Conservation (phyloP, 805 yeast species). For the Candida lessepsii region DNA sequence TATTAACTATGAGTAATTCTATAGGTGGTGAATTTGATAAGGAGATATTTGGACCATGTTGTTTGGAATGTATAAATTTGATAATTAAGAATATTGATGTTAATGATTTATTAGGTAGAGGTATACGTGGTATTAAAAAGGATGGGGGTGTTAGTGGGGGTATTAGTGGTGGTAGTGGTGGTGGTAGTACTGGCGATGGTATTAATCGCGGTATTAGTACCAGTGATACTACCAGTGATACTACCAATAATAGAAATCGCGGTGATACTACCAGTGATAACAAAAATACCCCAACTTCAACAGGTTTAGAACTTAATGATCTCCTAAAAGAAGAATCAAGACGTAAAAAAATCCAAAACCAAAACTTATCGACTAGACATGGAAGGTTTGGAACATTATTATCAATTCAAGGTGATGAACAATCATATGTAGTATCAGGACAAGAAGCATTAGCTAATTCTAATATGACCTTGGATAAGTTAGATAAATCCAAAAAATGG, state of each 20-base stretch:
- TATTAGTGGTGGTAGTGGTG: background rate
- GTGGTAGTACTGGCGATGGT: too few relatives aligned
- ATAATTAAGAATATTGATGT: conserved; percentile 57
- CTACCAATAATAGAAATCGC: too few relatives aligned
- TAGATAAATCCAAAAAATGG: conserved; percentile 74
- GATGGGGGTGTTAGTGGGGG: background rate
- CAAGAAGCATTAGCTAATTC: conserved; percentile 58
- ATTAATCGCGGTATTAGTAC: too few relatives aligned
- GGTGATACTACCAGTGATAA: background rate
- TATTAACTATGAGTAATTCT: conserved; percentile 69
- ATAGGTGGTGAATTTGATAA: conserved; percentile 64
- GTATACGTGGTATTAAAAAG: conserved; percentile 2
- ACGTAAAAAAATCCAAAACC: conserved; percentile 47
- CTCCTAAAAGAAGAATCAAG: conserved; percentile 62
- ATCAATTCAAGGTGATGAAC: conserved; percentile 62
- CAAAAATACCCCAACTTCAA: conserved; percentile 2
- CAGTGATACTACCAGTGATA: background rate
- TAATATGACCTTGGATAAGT: conserved; percentile 53
- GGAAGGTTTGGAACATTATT: conserved; percentile 87
- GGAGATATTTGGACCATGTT: conserved; percentile 55
- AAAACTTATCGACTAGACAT: conserved; percentile 68
- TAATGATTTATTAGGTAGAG: conserved; percentile 21
- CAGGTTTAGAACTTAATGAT: conserved; percentile 45
- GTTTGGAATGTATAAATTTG: conserved; percentile 69
- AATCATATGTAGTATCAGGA: conserved; percentile 64